Evolutionary conservation across 1,284 basidiomycete genomes (phyloP), one percentile per base, ranked within the genome.

Genomic region (Sporisorium exsertum): DNA sequence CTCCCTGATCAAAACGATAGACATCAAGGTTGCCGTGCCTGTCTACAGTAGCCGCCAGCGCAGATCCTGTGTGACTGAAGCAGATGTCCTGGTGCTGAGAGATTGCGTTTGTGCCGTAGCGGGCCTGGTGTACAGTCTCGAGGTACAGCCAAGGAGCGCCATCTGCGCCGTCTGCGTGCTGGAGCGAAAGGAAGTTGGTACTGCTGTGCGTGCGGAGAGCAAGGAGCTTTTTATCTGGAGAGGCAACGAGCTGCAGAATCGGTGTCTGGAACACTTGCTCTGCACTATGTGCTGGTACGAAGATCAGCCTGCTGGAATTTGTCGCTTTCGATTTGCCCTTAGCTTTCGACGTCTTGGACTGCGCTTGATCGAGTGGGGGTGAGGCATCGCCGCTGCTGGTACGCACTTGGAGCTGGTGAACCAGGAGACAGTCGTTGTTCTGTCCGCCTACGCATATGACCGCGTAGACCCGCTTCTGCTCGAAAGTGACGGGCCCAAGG

Each of bases 31-130:
- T 62, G 35, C 69, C 69, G 13, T 46, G 42, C 5, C 64, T 46
- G 45, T 72, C 64, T 12, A 72, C 64, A 13, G 56, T 47, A 20
- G 60, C 63, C 4, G 56, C 59, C 6, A 63, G 20, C 1, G 15
- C 9, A 13, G 55, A 27, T 16, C 24, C 22, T 8, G 22, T 40
- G 7, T 9, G 29, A n/a, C 64, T 51, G 52, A 72, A 72, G 49
- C 47, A 58, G 10, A 72, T 8, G 46, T 72, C 69, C 5, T 63
- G 64, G 12, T 72, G 69, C 60, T 72, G 63, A 16, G 22, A n/a
- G 9, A 16, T 56, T 7, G 27, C 60, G 15, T 57, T 26, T 15
- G 16, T 24, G 26, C 56, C 53, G 35, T 66, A 72, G 24, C 10
- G 42, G 20, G 20, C 22, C 6, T 60, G 33, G 26, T 67, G 50